A percentile compares a stretch with the other conserved stretches of the same genome.
phyloP scores from a whole-genome alignment of 2,329 filamentous ascomycete species.

The Lasiodiplodia sp. region DNA sequence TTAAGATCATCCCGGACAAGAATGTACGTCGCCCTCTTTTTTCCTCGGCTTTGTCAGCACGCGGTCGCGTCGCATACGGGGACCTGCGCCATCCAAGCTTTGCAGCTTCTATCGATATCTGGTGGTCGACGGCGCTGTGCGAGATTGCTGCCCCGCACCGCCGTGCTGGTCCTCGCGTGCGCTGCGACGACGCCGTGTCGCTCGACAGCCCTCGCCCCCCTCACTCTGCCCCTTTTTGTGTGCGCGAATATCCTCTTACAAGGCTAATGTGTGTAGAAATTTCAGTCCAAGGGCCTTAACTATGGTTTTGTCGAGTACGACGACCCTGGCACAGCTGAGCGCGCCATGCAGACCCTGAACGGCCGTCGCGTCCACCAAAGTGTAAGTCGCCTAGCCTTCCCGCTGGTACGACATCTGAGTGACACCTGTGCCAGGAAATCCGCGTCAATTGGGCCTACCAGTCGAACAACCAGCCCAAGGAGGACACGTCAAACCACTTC shows the following conservation, averaged over 20 bases:
- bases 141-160: slow-evolving; percentile 9
- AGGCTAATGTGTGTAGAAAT: slow-evolving; percentile 38
- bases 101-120: slow-evolving; percentile 22
- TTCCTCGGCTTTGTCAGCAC: slow-evolving; percentile 24
- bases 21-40: slow-evolving; percentile 71
- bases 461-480: slow-evolving; percentile 91
- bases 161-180: slow-evolving; percentile 2
- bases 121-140: background rate
- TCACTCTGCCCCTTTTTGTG: background rate
- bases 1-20: slow-evolving; percentile 99
- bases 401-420: slow-evolving; percentile 30
- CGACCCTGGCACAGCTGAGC: slow-evolving; percentile 93
- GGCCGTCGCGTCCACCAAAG: slow-evolving; percentile 94
- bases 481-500: slow-evolving; percentile 97
- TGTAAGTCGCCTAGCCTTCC: slow-evolving; percentile 62
- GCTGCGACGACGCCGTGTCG: slow-evolving; percentile 6
- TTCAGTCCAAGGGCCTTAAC: slow-evolving; percentile 93
- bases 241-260: slow-evolving; percentile 18
- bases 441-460: slow-evolving; percentile 99
- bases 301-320: slow-evolving; percentile 99
- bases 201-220: background rate
- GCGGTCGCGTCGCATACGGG: slow-evolving; percentile 26
- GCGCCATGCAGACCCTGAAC: slow-evolving; percentile 96
- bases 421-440: slow-evolving; percentile 74
- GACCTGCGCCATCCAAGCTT: slow-evolving; percentile 27